Base-by-base conservation (phyloP, 148 eudicot species). In the Cornus florida region DNA sequence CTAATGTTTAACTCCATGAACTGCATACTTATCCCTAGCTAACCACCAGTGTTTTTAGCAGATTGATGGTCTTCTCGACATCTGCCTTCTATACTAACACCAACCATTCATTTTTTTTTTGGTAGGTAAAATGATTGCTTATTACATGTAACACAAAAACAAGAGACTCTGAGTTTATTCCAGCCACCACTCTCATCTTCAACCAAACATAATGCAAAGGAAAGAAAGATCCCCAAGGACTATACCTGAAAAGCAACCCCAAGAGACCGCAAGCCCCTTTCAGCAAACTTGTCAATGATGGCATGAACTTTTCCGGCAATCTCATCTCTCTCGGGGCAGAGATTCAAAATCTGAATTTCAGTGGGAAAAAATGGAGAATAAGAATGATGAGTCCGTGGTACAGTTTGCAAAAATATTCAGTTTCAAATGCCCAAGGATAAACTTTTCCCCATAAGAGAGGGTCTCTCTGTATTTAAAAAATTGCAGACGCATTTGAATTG, bases 241-340 rank as follows among this genome's bases (percentile, higher is more conserved):
- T 10, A 20, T 87, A 89, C 94, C 92, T 91, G 94, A 78, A 91
- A 24, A 69, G 90, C 85, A 81, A 91, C 93, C n/a, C 84, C 95
- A 81, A 91, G 89, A 67, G 95, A 91, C 72, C 95, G 86, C 65
- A 91, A 81, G 70, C 95, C 95, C 77, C 87, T 88, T 80, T 91
- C 95, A 81, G 95, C 95, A 81, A 82, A 91, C 78, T 87, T 90
- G 81, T 91, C 92, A 76, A 91, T 87, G 19, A 90, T 86, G 77
- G 81, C 79, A 74, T 88, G 90, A 79, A 90, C 88, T 79, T 83
- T 87, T 67, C 73, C 89, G 65, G 92, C 83, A 73, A 91, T 90
- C 78, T 81, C 81, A 66, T 91, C 81, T 83, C 80, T 90, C 78
- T 87, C 93, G 81, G 73, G 87, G 83, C 86, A 85, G 68, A 91